Conservation (phyloP, 805 yeast genomes). For the Clavispora carvajalis region DNA sequence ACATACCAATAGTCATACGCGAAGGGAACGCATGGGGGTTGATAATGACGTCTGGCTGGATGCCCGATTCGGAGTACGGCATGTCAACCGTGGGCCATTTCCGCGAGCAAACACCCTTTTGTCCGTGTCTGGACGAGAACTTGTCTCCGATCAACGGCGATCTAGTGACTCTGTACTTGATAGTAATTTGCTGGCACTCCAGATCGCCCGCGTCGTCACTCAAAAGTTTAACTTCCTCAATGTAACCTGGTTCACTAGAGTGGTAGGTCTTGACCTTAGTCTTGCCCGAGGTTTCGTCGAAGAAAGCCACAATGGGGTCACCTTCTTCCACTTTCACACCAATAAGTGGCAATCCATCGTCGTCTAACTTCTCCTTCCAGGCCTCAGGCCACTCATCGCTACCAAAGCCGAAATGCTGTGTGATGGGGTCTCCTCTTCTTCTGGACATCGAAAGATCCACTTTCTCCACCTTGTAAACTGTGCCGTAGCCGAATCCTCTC, state of each 20-base stretch:
- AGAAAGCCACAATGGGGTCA: slow-evolving; percentile 91
- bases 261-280: slow-evolving; percentile 92
- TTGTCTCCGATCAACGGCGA: slow-evolving; percentile 95
- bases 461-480: slow-evolving; percentile 91
- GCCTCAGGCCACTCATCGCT: slow-evolving; percentile 85
- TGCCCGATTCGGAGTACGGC: slow-evolving; percentile 96
- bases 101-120: slow-evolving; percentile 96
- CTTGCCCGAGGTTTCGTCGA: slow-evolving; percentile 84
- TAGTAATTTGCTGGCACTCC: slow-evolving; percentile 80
- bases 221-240: slow-evolving; percentile 88
- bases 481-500: slow-evolving; percentile 97
- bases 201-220: slow-evolving; percentile 73
- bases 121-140: slow-evolving; percentile 96
- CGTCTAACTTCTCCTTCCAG: slow-evolving; percentile 85
- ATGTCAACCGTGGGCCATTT: slow-evolving; percentile 96
- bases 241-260: slow-evolving; percentile 88
- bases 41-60: slow-evolving; percentile 95
- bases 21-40: slow-evolving; percentile 99
- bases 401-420: slow-evolving; percentile 94
- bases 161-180: slow-evolving; percentile 88
- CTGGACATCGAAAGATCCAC: slow-evolving; percentile 73
- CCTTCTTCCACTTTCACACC: slow-evolving; percentile 91
- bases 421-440: slow-evolving; percentile 89
- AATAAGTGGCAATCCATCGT: slow-evolving; percentile 87
- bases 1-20: slow-evolving; percentile 99